A percentile compares a stretch with the other conserved stretches of the same genome.
Conservation (phyloP, 768 basidiomycete species). For the Tulasnella sp. region DNA sequence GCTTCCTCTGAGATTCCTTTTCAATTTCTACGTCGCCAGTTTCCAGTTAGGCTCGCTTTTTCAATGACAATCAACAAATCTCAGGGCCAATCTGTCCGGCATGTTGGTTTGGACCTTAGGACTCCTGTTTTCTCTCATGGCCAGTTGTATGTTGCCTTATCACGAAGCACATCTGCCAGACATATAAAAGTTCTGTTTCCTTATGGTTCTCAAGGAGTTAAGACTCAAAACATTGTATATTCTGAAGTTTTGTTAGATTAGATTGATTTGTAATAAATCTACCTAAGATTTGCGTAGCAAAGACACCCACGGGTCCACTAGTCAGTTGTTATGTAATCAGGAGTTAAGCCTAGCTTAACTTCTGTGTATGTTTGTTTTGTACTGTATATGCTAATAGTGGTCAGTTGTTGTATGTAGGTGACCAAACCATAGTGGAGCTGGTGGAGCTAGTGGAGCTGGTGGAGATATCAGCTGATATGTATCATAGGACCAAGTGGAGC, state of each 20-base stretch:
- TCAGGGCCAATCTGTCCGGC: slow-evolving; percentile 35
- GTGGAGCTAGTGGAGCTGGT: no score
- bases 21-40: slow-evolving; percentile 27
- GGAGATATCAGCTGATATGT: no score
- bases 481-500: no score
- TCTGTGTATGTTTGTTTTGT: no score
- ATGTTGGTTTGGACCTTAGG: slow-evolving; percentile 32
- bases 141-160: slow-evolving; percentile 35
- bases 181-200: slow-evolving; percentile 25
- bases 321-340: no score
- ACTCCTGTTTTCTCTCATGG: slow-evolving; percentile 32
- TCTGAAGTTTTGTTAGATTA: slow-evolving; percentile 21
- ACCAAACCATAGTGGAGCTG: no score
- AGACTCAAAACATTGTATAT: slow-evolving; percentile 26
- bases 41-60: slow-evolving; percentile 35
- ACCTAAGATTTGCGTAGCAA: no score
- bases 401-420: no score
- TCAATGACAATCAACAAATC: slow-evolving; percentile 39
- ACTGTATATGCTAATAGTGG: no score
- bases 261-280: background rate
- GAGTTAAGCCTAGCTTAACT: no score
- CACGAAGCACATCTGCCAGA: slow-evolving; percentile 25
- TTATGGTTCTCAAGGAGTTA: slow-evolving; percentile 3
- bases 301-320: no score
- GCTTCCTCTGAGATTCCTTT: slow-evolving; percentile 19